Evolutionary conservation across 306 rosid genomes (phyloP).

Genomic region (Quercus mongolica): DNA sequence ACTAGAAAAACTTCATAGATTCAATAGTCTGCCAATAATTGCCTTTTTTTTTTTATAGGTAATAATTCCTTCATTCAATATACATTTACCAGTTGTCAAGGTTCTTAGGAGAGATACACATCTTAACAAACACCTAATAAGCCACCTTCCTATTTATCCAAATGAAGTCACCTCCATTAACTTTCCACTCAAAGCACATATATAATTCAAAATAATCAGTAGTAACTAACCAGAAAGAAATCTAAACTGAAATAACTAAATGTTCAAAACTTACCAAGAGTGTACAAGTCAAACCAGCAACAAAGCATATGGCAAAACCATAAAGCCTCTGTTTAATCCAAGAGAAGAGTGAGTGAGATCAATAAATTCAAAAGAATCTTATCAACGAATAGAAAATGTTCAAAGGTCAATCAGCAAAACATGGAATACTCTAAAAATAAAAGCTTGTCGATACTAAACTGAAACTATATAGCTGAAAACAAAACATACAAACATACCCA

Average conservation of each 20-base stretch:
- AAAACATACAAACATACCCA: background rate
- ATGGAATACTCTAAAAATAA: background rate
- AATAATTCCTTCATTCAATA: background rate
- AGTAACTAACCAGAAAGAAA: background rate
- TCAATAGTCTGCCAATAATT: background rate
- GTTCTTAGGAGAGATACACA: background rate
- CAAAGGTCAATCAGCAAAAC: background rate
- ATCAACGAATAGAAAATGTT: slow-evolving; percentile 8
- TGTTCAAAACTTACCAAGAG: slow-evolving; percentile 58
- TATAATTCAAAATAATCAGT: background rate
- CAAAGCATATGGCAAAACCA: slow-evolving; percentile 87
- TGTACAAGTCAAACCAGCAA: slow-evolving; percentile 76
- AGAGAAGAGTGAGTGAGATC: slow-evolving; percentile 22
- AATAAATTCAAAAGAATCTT: slow-evolving; percentile 1
- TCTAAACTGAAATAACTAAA: background rate
- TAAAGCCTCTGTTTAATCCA: slow-evolving; percentile 62
- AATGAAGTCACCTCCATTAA: background rate
- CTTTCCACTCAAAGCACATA: background rate
- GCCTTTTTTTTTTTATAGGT: too few relatives aligned
- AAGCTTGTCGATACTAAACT: background rate
- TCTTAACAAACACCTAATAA: background rate
- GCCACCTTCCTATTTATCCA: background rate
- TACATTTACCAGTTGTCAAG: background rate
- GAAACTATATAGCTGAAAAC: background rate
- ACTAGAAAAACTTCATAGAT: background rate